A percentile compares a stretch with the other conserved stretches of the same genome.
These are phyloP conservation scores for Podaxis carcinomalis DNA, from an alignment of 768 basidiomycete species.

Conservation along the genomic window DNA sequence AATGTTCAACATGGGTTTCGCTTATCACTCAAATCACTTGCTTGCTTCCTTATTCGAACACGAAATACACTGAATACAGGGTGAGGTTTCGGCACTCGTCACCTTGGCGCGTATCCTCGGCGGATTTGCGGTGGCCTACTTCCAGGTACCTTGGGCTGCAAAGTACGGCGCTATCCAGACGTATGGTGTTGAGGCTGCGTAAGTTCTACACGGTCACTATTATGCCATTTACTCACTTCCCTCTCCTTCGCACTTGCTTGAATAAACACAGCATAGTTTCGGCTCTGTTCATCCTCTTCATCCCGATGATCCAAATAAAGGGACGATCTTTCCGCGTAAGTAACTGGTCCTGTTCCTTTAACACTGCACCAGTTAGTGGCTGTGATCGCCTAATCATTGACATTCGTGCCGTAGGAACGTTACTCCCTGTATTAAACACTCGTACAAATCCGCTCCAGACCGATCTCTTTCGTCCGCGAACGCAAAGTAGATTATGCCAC, in stretches of 20 bases:
- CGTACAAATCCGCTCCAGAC: neutral
- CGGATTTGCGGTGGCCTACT: constrained; percentile 58
- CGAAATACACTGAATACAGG: constrained; percentile 22
- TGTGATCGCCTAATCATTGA: neutral
- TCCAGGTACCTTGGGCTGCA: constrained; percentile 53
- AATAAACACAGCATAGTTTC: constrained; percentile 33
- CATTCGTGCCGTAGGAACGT: neutral
- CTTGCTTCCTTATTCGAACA: neutral
- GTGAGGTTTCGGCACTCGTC: constrained; percentile 52
- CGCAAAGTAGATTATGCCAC: neutral
- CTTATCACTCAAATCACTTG: neutral
- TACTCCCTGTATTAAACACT: neutral
- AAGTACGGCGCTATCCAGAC: constrained; percentile 50
- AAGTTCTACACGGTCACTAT: constrained; percentile 16
- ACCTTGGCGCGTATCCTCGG: constrained; percentile 48
- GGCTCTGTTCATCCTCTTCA: constrained; percentile 43
- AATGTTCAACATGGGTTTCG: neutral
- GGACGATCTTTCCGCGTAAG: neutral
- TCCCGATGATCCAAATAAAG: constrained; percentile 42
- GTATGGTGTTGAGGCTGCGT: constrained; percentile 53
- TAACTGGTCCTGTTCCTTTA: neutral
- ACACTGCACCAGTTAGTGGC: too few species aligned
- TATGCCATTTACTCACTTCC: neutral
- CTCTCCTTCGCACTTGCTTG: neutral
- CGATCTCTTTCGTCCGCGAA: too few species aligned